Percentiles rank a stretch among this genome's conserved stretches.
These are phyloP conservation scores for Linnemannia hyalina DNA, from an alignment of 192 early-diverging fungal genomes.

Conservation along the genomic window DNA sequence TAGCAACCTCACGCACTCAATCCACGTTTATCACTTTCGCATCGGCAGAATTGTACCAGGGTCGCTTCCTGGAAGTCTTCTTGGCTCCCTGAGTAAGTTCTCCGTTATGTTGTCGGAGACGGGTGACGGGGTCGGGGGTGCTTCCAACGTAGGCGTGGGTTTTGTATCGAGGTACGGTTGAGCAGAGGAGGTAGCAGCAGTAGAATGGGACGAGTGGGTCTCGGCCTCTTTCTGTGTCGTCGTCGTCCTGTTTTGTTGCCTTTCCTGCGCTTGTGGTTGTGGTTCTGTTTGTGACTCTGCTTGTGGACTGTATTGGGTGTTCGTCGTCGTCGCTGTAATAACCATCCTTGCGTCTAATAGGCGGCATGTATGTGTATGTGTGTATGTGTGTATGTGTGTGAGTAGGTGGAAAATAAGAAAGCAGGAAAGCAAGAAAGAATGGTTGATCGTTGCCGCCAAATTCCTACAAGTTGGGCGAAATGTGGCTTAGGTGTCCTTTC, in stretches of 20 bases:
- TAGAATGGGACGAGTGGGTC: constrained; percentile 41
- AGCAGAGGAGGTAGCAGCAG: constrained; percentile 49
- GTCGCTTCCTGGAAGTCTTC: constrained; percentile 45
- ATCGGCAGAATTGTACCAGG: constrained; percentile 18
- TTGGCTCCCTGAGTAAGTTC: constrained; percentile 48
- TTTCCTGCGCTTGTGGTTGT: background rate
- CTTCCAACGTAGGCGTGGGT: constrained; percentile 49
- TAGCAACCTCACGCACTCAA: background rate
- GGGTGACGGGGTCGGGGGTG: constrained; percentile 41
- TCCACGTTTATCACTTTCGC: too few species aligned
- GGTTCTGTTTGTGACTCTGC: background rate
- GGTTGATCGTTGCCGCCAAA: background rate
- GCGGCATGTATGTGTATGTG: background rate
- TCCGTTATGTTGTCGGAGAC: constrained; percentile 48
- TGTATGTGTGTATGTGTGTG: background rate
- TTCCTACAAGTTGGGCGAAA: background rate
- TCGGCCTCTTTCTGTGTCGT: constrained; percentile 5
- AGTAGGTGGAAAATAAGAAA: background rate
- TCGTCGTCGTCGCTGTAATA: background rate
- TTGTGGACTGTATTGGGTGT: background rate
- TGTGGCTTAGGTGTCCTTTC: background rate
- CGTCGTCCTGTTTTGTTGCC: background rate
- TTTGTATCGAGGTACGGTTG: constrained; percentile 35
- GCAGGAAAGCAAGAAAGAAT: background rate
- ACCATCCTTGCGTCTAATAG: background rate